phyloP scores from a whole-genome alignment of 2,329 filamentous ascomycete species.

The Diaporthe sp. region DNA sequence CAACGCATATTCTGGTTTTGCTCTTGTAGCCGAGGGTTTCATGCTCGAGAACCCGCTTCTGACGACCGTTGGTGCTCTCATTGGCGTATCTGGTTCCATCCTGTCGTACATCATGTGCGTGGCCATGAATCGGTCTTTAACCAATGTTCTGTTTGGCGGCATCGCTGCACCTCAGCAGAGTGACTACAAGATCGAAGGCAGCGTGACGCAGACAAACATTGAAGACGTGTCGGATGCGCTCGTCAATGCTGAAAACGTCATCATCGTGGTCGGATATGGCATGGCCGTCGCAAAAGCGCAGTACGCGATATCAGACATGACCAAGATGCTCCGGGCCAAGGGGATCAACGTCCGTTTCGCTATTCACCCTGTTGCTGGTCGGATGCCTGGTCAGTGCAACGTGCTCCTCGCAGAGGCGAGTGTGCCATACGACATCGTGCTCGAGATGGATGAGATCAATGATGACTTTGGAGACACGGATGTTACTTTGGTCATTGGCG shows the following conservation, averaged over 20 bases:
- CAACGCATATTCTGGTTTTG: slow-evolving; percentile 92
- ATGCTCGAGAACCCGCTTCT: slow-evolving; percentile 91
- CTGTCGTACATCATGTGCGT: slow-evolving; percentile 90
- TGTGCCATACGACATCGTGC: slow-evolving; percentile 91
- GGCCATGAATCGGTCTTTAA: slow-evolving; percentile 92
- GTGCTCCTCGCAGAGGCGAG: slow-evolving; percentile 89
- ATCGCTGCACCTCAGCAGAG: slow-evolving; percentile 74
- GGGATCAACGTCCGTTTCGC: slow-evolving; percentile 88
- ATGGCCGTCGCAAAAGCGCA: slow-evolving; percentile 97
- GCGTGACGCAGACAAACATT: slow-evolving; percentile 81
- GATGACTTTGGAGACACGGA: slow-evolving; percentile 91
- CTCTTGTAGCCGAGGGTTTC: slow-evolving; percentile 89
- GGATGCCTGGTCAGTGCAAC: slow-evolving; percentile 95
- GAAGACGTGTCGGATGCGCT: slow-evolving; percentile 86
- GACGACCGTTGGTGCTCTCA: slow-evolving; percentile 87
- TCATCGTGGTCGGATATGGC: slow-evolving; percentile 91
- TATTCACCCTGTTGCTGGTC: slow-evolving; percentile 89
- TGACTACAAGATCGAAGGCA: slow-evolving; percentile 83
- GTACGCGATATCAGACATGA: slow-evolving; percentile 89
- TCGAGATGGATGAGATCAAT: slow-evolving; percentile 98
- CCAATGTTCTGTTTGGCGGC: slow-evolving; percentile 90
- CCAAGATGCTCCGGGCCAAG: slow-evolving; percentile 77
- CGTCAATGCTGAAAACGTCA: slow-evolving; percentile 83
- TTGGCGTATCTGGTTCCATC: slow-evolving; percentile 90
- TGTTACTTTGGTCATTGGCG: slow-evolving; percentile 88